These are phyloP conservation scores for Cyamopsis tetragonoloba DNA, from an alignment of 306 rosid species.

Conservation along the genomic window DNA sequence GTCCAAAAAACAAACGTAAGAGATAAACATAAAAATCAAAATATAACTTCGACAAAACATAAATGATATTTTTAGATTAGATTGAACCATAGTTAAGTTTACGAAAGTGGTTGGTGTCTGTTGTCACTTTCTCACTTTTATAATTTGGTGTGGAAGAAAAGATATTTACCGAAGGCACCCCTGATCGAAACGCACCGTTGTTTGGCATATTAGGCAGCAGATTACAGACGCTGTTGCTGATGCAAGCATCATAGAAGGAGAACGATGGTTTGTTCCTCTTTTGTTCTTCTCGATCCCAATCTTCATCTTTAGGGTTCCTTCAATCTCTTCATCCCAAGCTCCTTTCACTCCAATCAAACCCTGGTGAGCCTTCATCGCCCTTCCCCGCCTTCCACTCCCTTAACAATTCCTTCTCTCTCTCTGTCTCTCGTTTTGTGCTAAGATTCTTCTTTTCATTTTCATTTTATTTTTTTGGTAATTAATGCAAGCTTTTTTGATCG, in stretches of 20 bases:
- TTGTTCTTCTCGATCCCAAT: slow-evolving; percentile 1
- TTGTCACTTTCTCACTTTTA: no score
- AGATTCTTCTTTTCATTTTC: not conserved
- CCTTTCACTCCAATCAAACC: slow-evolving; percentile 10
- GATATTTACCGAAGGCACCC: not conserved
- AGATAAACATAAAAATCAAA: no score
- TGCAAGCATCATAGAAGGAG: slow-evolving; percentile 4
- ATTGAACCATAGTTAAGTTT: no score
- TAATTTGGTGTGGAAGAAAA: not conserved
- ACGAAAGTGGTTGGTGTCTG: no score
- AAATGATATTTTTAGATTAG: no score
- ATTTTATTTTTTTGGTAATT: not conserved
- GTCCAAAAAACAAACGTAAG: no score
- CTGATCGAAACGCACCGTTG: slow-evolving; percentile 16
- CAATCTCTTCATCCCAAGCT: not conserved
- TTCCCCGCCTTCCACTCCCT: not conserved
- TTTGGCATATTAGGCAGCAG: not conserved
- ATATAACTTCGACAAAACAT: no score
- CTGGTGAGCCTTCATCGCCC: not conserved
- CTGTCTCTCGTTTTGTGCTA: not conserved
- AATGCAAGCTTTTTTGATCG: not conserved
- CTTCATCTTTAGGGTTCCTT: slow-evolving; percentile 15
- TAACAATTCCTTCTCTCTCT: not conserved
- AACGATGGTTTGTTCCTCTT: slow-evolving; percentile 12
- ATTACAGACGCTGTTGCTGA: slow-evolving; percentile 6